Percentiles rank a stretch among this genome's conserved stretches.
Conservation (phyloP, 78 protist genomes). For the Blattamonas nauphoetae region DNA sequence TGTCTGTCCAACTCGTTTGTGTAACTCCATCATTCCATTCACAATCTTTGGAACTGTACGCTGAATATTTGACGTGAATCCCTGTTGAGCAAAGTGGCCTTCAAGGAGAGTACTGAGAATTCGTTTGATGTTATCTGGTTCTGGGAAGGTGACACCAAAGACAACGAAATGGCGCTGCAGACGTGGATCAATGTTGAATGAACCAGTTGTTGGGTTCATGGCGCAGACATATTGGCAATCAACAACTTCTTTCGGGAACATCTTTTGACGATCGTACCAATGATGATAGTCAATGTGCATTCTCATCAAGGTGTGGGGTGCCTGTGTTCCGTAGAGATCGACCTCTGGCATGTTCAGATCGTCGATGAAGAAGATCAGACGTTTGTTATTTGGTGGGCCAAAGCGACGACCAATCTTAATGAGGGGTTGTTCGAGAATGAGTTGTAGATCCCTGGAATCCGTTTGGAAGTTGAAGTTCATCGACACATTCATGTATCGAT, state of each 20-base stretch:
- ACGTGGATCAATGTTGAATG: conserved; percentile 59
- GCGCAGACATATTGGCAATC: conserved; percentile 45
- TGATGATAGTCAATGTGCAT: conserved; percentile 64
- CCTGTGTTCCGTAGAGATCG: conserved; percentile 76
- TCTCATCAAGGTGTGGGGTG: conserved; percentile 58
- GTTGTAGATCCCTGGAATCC: conserved; percentile 35
- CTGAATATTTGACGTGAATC: not conserved
- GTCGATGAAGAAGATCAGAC: conserved; percentile 57
- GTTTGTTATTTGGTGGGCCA: conserved; percentile 60
- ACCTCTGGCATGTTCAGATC: conserved; percentile 75
- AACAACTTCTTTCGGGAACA: conserved; percentile 26
- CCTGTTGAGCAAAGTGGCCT: not conserved
- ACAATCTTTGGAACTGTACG: conserved; percentile 2
- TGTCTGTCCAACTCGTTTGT: conserved; percentile 26
- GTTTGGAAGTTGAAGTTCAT: conserved; percentile 67
- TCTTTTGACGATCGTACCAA: conserved; percentile 53
- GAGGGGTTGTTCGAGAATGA: conserved; percentile 46
- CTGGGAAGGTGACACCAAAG: conserved; percentile 51
- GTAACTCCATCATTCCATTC: conserved; percentile 36
- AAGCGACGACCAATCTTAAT: conserved; percentile 62
- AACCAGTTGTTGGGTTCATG: conserved; percentile 80
- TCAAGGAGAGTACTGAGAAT: not conserved
- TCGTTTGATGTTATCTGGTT: not conserved
- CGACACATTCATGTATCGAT: not conserved
- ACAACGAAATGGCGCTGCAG: conserved; percentile 65